A percentile compares a stretch with the other conserved stretches of the same genome.
Evolutionary conservation across 2,329 filamentous ascomycete genomes (phyloP).

Genomic region (Hansfordia pulvinata): DNA sequence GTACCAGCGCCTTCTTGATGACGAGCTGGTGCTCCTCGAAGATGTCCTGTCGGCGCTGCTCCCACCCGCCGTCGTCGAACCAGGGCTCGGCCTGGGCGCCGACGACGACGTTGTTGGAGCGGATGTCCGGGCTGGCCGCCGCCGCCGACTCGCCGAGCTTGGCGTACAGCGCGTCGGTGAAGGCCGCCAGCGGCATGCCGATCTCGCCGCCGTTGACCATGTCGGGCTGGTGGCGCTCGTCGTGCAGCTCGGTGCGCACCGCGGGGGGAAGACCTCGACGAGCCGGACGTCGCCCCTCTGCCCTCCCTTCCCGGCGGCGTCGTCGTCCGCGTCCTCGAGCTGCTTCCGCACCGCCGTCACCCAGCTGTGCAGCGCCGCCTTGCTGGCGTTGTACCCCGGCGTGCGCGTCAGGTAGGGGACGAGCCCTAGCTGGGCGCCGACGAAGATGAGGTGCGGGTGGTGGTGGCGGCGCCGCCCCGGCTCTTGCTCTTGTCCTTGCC

Average conservation of each 20-base stretch:
- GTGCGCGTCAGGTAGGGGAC: slow-evolving; percentile 26
- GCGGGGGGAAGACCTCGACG: slow-evolving; percentile 29
- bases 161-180: slow-evolving; percentile 23
- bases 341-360: slow-evolving; percentile 29
- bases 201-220: slow-evolving; percentile 23
- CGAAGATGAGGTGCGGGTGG: slow-evolving; percentile 11
- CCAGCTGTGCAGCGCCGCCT: slow-evolving; percentile 32
- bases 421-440: slow-evolving; percentile 16
- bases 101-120: slow-evolving; percentile 9
- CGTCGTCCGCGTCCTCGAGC: slow-evolving; percentile 20
- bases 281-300: slow-evolving; percentile 17
- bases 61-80: background rate
- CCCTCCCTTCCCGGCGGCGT: no score
- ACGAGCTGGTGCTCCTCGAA: slow-evolving; percentile 10
- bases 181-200: slow-evolving; percentile 33
- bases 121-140: slow-evolving; percentile 16
- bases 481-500: no score
- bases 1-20: slow-evolving; percentile 7
- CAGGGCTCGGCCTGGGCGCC: slow-evolving; percentile 12
- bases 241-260: slow-evolving; percentile 30
- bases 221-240: slow-evolving; percentile 22
- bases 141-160: slow-evolving; percentile 26
- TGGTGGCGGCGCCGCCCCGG: no score
- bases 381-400: slow-evolving; percentile 32
- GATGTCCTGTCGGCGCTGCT: slow-evolving; percentile 6